Evolutionary conservation across 2,329 filamentous ascomycete species (phyloP).

Genomic region (Talaromyces sp.): DNA sequence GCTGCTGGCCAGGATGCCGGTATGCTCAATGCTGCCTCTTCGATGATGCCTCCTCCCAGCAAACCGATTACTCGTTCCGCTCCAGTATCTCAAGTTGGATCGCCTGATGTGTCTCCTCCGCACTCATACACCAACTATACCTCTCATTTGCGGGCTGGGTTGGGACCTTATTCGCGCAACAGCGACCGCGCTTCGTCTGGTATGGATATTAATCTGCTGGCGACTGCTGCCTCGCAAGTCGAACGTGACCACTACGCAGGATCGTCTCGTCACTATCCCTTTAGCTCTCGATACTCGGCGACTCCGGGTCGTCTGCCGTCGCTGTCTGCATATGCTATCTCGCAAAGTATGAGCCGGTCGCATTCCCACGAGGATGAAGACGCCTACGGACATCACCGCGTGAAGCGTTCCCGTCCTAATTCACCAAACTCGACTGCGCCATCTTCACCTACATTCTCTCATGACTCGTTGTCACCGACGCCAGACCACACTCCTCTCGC

Average conservation of each 20-base stretch:
- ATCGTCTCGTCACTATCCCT: constrained; percentile 45
- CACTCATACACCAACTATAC: constrained; percentile 69
- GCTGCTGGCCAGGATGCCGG: constrained; percentile 47
- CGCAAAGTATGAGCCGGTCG: constrained; percentile 82
- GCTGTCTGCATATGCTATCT: constrained; percentile 68
- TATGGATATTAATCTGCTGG: constrained; percentile 62
- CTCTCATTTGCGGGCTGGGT: constrained; percentile 53
- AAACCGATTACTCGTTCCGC: constrained; percentile 83
- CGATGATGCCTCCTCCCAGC: constrained; percentile 73
- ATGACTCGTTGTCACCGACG: constrained; percentile 90
- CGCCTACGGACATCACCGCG: constrained; percentile 45
- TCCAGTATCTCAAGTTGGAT: constrained; percentile 76
- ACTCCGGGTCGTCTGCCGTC: constrained; percentile 61
- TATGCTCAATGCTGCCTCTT: constrained; percentile 42
- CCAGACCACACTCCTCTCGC: constrained; percentile 98
- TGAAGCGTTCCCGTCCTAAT: constrained; percentile 86
- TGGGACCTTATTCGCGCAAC: constrained; percentile 47
- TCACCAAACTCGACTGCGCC: constrained; percentile 94
- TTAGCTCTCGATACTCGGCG: constrained; percentile 42
- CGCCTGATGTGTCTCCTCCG: constrained; percentile 93
- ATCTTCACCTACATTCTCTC: constrained; percentile 92
- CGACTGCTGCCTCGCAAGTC: constrained; percentile 64
- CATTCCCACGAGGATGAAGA: constrained; percentile 74
- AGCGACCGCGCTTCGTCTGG: constrained; percentile 39
- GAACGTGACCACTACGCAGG: constrained; percentile 52